Conservation (phyloP, 768 basidiomycete species). For the Calocybe indica region DNA sequence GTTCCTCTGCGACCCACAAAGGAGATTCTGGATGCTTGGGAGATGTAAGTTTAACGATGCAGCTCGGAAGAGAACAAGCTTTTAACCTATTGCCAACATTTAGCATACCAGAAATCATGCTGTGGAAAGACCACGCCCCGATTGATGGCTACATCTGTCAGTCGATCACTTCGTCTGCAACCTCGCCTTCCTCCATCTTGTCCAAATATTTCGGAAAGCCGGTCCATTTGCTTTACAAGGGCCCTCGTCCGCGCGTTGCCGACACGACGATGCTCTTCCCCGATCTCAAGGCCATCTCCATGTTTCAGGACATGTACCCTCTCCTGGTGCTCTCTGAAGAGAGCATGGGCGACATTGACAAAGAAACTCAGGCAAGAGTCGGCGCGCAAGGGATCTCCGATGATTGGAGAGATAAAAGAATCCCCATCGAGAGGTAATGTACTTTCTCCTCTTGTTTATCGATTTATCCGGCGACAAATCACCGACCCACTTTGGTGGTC, state of each 20-base stretch:
- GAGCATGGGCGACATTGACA: slow-evolving; percentile 47
- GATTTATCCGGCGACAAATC: neutral
- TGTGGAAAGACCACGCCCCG: slow-evolving; percentile 34
- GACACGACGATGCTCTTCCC: slow-evolving; percentile 51
- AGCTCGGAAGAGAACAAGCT: neutral
- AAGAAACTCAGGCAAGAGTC: slow-evolving; percentile 38
- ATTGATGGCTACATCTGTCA: slow-evolving; percentile 67
- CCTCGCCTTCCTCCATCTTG: slow-evolving; percentile 45
- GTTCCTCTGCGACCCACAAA: slow-evolving; percentile 52
- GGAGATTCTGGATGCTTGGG: slow-evolving; percentile 46
- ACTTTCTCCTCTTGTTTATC: slow-evolving; percentile 3
- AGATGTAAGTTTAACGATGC: slow-evolving; percentile 35
- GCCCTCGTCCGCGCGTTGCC: slow-evolving; percentile 45
- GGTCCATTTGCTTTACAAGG: slow-evolving; percentile 66
- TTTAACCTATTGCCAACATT: neutral
- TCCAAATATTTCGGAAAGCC: slow-evolving; percentile 56
- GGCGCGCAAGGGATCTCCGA: slow-evolving; percentile 43
- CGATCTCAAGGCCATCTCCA: slow-evolving; percentile 44
- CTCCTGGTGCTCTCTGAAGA: slow-evolving; percentile 64
- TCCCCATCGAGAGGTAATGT: slow-evolving; percentile 55
- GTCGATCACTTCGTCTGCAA: slow-evolving; percentile 21
- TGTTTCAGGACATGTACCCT: slow-evolving; percentile 71
- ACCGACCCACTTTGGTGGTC: neutral
- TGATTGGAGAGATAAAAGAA: slow-evolving; percentile 43
- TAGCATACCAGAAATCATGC: slow-evolving; percentile 48